phyloP scores from a whole-genome alignment of 2,329 filamentous ascomycete species.

The Zarea fungicola region DNA sequence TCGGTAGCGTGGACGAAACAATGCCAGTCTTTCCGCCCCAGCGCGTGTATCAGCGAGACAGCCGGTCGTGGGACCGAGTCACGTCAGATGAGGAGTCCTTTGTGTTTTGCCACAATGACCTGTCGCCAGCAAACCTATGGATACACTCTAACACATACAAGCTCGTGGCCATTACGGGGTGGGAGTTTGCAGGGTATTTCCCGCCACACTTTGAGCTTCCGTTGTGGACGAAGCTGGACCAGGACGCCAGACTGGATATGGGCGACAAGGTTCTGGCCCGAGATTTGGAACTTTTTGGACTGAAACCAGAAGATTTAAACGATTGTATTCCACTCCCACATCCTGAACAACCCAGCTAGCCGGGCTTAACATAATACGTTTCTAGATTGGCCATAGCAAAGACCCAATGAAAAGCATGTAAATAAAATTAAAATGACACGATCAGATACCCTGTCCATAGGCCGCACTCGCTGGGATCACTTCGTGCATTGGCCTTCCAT shows the following conservation, averaged over 20 bases:
- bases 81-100: not conserved
- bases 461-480: too few relatives aligned
- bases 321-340: not conserved
- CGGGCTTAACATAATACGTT: too few relatives aligned
- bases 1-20: not conserved
- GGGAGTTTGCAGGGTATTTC: not conserved
- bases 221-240: not conserved
- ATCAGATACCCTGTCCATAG: too few relatives aligned
- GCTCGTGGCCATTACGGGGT: not conserved
- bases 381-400: too few relatives aligned
- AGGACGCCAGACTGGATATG: not conserved
- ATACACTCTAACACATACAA: not conserved
- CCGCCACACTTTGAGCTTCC: not conserved
- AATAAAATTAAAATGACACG: too few relatives aligned
- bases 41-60: not conserved
- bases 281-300: not conserved
- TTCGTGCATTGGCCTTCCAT: too few relatives aligned
- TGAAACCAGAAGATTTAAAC: not conserved
- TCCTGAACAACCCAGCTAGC: too few relatives aligned
- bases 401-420: too few relatives aligned
- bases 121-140: not conserved
- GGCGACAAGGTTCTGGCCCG: not conserved
- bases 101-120: not conserved
- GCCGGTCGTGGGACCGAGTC: not conserved
- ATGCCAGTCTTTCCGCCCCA: not conserved